Conservation (phyloP, 108 stramenopile genomes). For the Schizochytrium sp. region DNA sequence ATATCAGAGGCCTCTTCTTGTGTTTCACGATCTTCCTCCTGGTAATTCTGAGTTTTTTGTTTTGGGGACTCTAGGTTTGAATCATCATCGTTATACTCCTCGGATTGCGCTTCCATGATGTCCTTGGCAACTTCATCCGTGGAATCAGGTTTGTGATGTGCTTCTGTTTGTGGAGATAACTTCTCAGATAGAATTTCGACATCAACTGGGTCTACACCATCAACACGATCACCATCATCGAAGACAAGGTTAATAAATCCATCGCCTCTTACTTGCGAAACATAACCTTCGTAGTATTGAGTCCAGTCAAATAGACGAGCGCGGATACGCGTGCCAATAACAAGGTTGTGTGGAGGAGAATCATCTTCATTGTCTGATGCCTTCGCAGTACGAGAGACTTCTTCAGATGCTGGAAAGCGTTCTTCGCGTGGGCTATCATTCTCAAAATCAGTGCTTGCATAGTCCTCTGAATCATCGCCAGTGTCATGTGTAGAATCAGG, state of each 20-base stretch:
- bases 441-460: no score
- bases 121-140: no score
- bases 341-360: neutral
- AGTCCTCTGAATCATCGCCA: neutral
- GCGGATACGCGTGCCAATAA: neutral
- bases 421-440: no score
- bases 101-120: no score
- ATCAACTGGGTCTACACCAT: slow-evolving; percentile 37
- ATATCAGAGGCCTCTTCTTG: no score
- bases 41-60: no score
- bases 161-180: no score
- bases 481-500: neutral
- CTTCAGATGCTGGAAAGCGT: no score
- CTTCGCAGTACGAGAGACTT: neutral
- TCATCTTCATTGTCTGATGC: neutral
- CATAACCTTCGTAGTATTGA: neutral
- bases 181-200: neutral
- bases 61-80: no score
- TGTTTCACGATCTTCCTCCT: no score
- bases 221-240: slow-evolving; percentile 30
- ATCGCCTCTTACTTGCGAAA: neutral
- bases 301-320: slow-evolving; percentile 41
- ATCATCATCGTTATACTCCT: no score
- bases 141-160: no score
- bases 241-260: neutral